Base-by-base conservation (phyloP, 192 early-diverging fungal species). In the Podila minutissima region DNA sequence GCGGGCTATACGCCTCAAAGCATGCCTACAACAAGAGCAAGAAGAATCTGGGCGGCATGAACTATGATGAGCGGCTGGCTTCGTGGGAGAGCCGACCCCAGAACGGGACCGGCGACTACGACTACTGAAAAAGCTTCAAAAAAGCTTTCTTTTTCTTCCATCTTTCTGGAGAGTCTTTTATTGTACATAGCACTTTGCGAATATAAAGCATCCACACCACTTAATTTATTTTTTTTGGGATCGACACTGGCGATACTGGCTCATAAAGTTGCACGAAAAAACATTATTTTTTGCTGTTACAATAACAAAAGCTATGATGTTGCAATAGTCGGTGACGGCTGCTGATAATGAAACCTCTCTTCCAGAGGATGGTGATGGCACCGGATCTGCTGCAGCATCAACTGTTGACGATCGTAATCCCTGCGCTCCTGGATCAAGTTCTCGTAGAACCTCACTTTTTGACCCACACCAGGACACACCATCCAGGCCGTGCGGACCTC, bases 391-490 rank as follows among this genome's bases (percentile, higher is more conserved):
- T 66, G 38, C 3, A 71, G 24, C 51, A 37, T 35, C 20, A 68
- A 60, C 37, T 53, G 59, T 38, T 74, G 73, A 19, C 67, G 59
- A 20, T 68, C 60, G 59, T 74, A 68, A 22, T 37, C 9, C 32
- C 72, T 51, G 2, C 35, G 41, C 32, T 74, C 66, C 17, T 74
- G 73, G 24, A 74, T 74, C 51, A 74, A 49, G 1, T 60, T 50
- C n/a, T 74, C 73, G 29, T 68, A 74, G 67, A 74, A 74, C 33
- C 61, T n/a, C 15, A 74, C 73, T 26, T 74, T 74, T 24, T 67
- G 32, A 37, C 28, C 53, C 33, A 74, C 73, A 0, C 73, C 73
- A 4, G 73, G 73, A 48, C 73, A 74, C 3, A 74, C 73, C 73
- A 74, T 74, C 73, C 73, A 74, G 0, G 73, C 73, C 35, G 73